Base-by-base conservation (phyloP, 106 monocot species). In the Narthecium ossifragum region DNA sequence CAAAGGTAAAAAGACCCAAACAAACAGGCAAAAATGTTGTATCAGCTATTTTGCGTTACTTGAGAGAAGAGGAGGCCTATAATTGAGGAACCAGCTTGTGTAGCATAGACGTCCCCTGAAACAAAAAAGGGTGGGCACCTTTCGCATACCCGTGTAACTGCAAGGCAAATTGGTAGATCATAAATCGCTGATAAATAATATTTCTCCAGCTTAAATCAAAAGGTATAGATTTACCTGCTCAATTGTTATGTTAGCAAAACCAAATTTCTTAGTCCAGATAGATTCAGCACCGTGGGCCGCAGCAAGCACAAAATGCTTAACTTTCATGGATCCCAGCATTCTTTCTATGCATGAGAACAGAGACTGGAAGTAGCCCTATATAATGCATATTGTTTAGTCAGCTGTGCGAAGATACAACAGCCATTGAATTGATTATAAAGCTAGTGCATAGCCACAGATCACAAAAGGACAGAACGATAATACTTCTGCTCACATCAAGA, bases 191-290 rank as follows among this genome's bases (percentile, higher is more conserved):
- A 41, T 41, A 8, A 14, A 11, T 39, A 9, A 6, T 43, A 6
- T 43, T 13, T 43, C 18, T 13, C 18, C 4, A 17, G 43, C 9
- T 43, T 18, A 43, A 13, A 43, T 6, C 43, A 17, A 17, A 43
- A 17, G 18, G 43, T 37, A 37, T 5, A 11, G 10, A 0, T n/a
- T 8, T 18, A 98, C 98, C 86, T 98, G 55, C 23, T 79, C 65
- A 17, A 48, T 40, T 12, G 73, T 69, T 63, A 98, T 84, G 61
- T 77, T 78, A 4, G 59, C 27, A 65, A 98, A 98, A 45, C 91
- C 98, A 59, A 98, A 91, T 55, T 79, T 90, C 11, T 91, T 76
- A 3, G 63, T 84, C 98, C 98, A 98, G 31, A 98, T 90, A 13
- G 98, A 75, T 65, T 79, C 78, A 8, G 90, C 84, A 70, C 91